A percentile compares a stretch with the other conserved stretches of the same genome.
Conservation (phyloP, 495 filamentous ascomycete species). For the Penicillium longicatenatum region DNA sequence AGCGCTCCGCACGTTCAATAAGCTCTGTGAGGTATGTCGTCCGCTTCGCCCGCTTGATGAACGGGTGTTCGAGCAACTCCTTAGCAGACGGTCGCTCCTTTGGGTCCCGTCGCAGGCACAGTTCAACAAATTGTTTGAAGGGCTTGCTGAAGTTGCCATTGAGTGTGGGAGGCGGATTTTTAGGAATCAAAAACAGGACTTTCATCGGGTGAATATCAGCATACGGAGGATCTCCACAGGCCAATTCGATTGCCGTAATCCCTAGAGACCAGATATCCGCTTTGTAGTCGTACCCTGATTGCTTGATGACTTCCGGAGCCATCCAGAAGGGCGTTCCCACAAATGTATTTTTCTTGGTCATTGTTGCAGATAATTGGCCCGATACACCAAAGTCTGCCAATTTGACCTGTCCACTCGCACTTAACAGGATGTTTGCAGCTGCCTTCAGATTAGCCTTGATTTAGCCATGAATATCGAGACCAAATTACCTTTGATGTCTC, state of each 20-base stretch:
- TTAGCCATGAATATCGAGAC: neutral
- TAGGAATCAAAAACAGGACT: conserved; percentile 94
- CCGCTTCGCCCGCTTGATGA: conserved; percentile 86
- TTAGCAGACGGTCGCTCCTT: conserved; percentile 82
- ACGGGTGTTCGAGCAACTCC: conserved; percentile 86
- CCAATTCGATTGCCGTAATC: conserved; percentile 93
- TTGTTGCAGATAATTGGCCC: conserved; percentile 95
- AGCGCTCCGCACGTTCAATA: conserved; percentile 86
- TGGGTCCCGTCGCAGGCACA: conserved; percentile 85
- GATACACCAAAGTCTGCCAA: conserved; percentile 97
- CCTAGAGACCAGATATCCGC: conserved; percentile 99
- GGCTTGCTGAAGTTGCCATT: conserved; percentile 83
- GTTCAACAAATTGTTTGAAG: conserved; percentile 93
- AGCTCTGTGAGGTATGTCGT: conserved; percentile 89
- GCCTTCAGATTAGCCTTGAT: conserved; percentile 19
- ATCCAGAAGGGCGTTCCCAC: conserved; percentile 99
- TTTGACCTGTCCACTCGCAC: conserved; percentile 91
- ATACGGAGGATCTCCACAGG: conserved; percentile 91
- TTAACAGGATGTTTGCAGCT: conserved; percentile 90
- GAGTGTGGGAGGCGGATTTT: conserved; percentile 82
- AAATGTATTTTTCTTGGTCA: conserved; percentile 99
- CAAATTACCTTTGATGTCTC: conserved; percentile 87
- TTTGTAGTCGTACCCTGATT: conserved; percentile 97
- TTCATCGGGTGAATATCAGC: conserved; percentile 99
- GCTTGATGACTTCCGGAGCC: conserved; percentile 98